Conservation (phyloP, 148 eudicot genomes). For the Linanthus parryae region DNA sequence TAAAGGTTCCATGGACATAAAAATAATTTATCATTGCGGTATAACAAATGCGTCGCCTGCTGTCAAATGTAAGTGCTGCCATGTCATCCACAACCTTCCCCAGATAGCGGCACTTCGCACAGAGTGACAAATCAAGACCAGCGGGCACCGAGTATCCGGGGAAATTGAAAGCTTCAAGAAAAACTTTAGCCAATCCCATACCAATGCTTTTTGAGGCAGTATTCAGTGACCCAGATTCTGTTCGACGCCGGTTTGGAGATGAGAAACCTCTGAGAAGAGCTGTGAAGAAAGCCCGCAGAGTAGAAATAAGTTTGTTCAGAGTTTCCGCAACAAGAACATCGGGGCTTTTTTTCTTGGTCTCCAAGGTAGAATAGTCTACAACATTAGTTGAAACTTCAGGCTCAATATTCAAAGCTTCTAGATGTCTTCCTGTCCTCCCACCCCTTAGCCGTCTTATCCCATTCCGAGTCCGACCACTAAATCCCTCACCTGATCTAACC, state of each 20-base stretch:
- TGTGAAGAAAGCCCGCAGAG: conserved; percentile 67
- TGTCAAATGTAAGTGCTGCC: conserved; percentile 73
- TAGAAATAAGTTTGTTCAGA: conserved; percentile 67
- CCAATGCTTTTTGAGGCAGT: conserved; percentile 90
- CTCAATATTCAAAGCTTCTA: conserved; percentile 76
- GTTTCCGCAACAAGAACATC: conserved; percentile 64
- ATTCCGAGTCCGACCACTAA: conserved; percentile 85
- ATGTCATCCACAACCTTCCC: conserved; percentile 95
- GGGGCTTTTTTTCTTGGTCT: conserved; percentile 75
- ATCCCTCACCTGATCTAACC: conserved; percentile 75
- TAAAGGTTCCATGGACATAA: conserved; percentile 89
- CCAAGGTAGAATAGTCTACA: conserved; percentile 44
- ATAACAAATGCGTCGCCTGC: conserved; percentile 69
- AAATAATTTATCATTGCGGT: conserved; percentile 79
- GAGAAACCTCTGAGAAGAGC: conserved; percentile 87
- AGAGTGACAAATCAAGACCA: conserved; percentile 45
- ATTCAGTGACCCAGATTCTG: conserved; percentile 68
- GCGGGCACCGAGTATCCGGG: conserved; percentile 51
- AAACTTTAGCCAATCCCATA: conserved; percentile 70
- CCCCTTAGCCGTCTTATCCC: conserved; percentile 82
- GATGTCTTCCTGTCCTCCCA: conserved; percentile 72
- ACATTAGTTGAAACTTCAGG: conserved; percentile 49
- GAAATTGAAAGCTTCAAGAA: conserved; percentile 74
- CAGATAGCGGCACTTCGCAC: conserved; percentile 88
- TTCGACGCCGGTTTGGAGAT: conserved; percentile 84